These are phyloP conservation scores for Dichomitus squalens DNA, from an alignment of 1,284 basidiomycete species.

Conservation along the genomic window DNA sequence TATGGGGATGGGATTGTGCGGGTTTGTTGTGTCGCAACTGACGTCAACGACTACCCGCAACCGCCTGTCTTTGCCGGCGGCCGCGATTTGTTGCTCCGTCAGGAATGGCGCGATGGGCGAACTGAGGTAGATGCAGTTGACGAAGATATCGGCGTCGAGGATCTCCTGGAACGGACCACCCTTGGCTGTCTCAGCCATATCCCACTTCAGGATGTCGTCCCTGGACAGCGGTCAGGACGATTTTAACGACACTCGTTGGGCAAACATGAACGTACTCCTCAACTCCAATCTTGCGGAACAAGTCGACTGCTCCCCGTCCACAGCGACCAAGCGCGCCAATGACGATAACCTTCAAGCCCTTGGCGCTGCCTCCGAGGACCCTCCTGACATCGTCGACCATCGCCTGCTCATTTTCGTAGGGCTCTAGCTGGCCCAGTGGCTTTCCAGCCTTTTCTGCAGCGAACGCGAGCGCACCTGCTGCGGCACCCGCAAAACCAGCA, in stretches of 20 bases:
- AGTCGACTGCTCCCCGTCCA: constrained; percentile 94
- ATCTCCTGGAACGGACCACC: constrained; percentile 97
- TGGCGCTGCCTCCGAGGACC: constrained; percentile 70
- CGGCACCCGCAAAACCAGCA: constrained; percentile 97
- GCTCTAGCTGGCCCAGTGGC: constrained; percentile 70
- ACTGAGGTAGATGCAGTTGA: constrained; percentile 99
- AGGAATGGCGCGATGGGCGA: constrained; percentile 90
- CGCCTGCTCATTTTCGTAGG: constrained; percentile 81
- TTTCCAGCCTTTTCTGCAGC: constrained; percentile 70
- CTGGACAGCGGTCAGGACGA: constrained; percentile 41
- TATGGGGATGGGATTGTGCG: constrained; percentile 97
- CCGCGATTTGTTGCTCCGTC: constrained; percentile 71
- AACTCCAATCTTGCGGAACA: constrained; percentile 93
- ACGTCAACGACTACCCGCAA: constrained; percentile 94
- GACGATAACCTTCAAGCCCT: constrained; percentile 87
- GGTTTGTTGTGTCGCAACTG: constrained; percentile 99
- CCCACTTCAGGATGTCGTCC: constrained; percentile 97
- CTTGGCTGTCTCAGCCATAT: constrained; percentile 95
- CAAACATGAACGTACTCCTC: constrained; percentile 66
- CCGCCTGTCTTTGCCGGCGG: constrained; percentile 71
- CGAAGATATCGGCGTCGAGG: constrained; percentile 95
- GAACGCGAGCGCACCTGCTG: constrained; percentile 86
- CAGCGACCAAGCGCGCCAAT: constrained; percentile 97
- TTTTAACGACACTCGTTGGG: not conserved
- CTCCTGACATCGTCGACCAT: constrained; percentile 79